Conservation (phyloP, 345 rosid species). For the Ceriops tagal region DNA sequence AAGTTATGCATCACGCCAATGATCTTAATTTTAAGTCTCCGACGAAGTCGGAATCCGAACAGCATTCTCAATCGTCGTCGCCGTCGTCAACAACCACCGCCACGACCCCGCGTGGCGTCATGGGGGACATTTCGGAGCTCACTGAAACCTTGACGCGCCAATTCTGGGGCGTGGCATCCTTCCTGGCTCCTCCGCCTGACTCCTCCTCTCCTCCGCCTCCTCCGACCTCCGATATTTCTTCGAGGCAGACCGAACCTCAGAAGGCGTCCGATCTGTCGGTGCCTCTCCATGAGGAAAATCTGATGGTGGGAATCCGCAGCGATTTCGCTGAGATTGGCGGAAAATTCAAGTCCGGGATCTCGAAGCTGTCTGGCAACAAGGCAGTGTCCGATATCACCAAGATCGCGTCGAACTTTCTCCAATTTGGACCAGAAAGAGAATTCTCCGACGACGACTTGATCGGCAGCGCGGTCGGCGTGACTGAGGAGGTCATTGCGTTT, state of each 20-base stretch:
- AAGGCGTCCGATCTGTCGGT: slow-evolving; percentile 24
- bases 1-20: slow-evolving; percentile 21
- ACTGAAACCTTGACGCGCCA: slow-evolving; percentile 69
- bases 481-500: slow-evolving; percentile 75
- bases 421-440: slow-evolving; percentile 42
- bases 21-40: slow-evolving; percentile 7
- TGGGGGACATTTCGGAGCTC: slow-evolving; percentile 79
- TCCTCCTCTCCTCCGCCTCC: slow-evolving; percentile 51
- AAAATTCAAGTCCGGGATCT: slow-evolving; percentile 59
- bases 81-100: slow-evolving; percentile 20
- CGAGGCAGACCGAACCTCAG: not conserved
- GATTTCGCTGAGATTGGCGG: slow-evolving; percentile 74
- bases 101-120: slow-evolving; percentile 58
- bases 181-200: slow-evolving; percentile 74
- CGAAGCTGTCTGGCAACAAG: slow-evolving; percentile 54
- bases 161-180: slow-evolving; percentile 90
- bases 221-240: slow-evolving; percentile 21
- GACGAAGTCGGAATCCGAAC: slow-evolving; percentile 14
- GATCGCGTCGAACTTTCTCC: slow-evolving; percentile 56
- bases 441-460: slow-evolving; percentile 37
- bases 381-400: slow-evolving; percentile 62
- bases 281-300: slow-evolving; percentile 27
- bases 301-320: slow-evolving; percentile 53
- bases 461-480: slow-evolving; percentile 59
- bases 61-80: slow-evolving; percentile 14